These are phyloP conservation scores for Elaeis oleifera DNA, from an alignment of 202 grass and related monocot species.

Conservation along the genomic window DNA sequence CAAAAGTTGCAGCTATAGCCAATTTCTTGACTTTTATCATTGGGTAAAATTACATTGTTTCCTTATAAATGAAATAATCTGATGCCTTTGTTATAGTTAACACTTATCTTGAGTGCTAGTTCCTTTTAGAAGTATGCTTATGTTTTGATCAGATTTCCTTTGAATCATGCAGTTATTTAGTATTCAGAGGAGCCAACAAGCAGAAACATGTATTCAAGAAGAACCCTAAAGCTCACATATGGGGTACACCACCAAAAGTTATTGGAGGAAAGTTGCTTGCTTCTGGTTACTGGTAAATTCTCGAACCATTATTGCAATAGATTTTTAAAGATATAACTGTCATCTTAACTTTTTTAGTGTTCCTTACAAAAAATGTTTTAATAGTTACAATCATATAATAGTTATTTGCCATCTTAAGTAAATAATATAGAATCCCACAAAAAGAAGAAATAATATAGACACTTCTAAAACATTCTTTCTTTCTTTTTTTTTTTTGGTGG, in stretches of 20 bases:
- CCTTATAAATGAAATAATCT: constrained; percentile 4
- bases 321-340: too few species aligned
- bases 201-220: constrained; percentile 96
- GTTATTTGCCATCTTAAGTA: too few species aligned
- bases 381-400: too few species aligned
- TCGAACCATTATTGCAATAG: neutral
- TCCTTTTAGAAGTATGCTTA: neutral
- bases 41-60: constrained; percentile 47
- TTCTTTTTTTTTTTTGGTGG: too few species aligned
- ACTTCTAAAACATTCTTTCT: too few species aligned
- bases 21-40: constrained; percentile 68
- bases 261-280: constrained; percentile 78
- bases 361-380: too few species aligned
- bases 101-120: neutral
- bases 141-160: constrained; percentile 7
- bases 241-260: constrained; percentile 82
- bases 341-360: too few species aligned
- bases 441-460: too few species aligned
- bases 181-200: constrained; percentile 95
- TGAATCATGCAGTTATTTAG: constrained; percentile 43
- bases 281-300: constrained; percentile 80
- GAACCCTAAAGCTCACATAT: constrained; percentile 76
- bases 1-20: constrained; percentile 39
- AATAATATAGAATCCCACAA: too few species aligned
- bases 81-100: neutral